Conservation (phyloP, 2,329 filamentous ascomycete species). For the Plenodomus biglobosus region DNA sequence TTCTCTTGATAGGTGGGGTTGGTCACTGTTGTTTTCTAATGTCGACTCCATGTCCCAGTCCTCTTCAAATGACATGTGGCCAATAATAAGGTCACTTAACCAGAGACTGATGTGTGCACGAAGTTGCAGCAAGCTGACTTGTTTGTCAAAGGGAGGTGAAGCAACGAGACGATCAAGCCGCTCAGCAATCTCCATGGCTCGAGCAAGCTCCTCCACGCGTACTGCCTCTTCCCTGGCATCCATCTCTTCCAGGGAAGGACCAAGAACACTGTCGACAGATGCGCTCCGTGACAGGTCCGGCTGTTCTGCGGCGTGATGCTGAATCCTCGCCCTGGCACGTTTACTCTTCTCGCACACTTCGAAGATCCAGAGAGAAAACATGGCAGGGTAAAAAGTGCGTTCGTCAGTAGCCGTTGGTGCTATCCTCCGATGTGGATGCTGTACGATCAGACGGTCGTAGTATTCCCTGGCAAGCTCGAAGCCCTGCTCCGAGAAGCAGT, state of each 20-base stretch:
- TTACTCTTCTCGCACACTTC: constrained; percentile 64
- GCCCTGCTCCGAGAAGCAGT: constrained; percentile 45
- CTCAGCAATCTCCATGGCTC: constrained; percentile 64
- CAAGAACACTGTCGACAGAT: constrained; percentile 13
- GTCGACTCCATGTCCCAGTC: constrained; percentile 17
- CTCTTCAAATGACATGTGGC: constrained; percentile 15
- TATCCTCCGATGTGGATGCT: constrained; percentile 67
- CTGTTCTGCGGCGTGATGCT: constrained; percentile 2
- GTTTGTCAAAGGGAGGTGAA: constrained; percentile 69
- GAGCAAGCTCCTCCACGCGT: constrained; percentile 56
- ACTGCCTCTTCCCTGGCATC: constrained; percentile 38
- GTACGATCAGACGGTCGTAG: constrained; percentile 75
- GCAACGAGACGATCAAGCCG: constrained; percentile 72
- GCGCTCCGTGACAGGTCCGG: constrained; percentile 13
- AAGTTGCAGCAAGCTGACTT: constrained; percentile 66
- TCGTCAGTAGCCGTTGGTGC: constrained; percentile 63
- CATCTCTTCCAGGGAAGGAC: constrained; percentile 7
- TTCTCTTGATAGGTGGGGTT: constrained; percentile 5
- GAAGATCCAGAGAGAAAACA: constrained; percentile 81
- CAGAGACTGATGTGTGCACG: constrained; percentile 75
- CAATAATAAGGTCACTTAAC: constrained; percentile 66
- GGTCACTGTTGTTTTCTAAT: constrained; percentile 1
- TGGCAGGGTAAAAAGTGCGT: constrained; percentile 76
- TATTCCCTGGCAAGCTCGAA: constrained; percentile 65
- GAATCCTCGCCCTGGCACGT: constrained; percentile 41